Evolutionary conservation across 768 basidiomycete species (phyloP).

Genomic region (Calocera viscosa): DNA sequence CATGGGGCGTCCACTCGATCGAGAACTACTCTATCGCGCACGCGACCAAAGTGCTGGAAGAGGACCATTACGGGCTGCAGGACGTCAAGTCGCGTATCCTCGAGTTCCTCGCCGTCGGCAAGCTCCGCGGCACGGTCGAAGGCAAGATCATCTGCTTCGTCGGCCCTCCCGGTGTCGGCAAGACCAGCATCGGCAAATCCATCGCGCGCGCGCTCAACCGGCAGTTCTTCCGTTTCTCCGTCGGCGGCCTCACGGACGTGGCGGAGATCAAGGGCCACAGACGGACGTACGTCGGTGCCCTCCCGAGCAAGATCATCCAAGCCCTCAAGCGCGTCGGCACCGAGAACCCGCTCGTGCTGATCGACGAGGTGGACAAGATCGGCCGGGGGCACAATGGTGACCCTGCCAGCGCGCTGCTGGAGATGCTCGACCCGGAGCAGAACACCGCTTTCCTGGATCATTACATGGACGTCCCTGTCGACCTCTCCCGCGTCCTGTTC

Average conservation of each 20-base stretch:
- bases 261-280: constrained; percentile 99
- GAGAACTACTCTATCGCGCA: constrained; percentile 85
- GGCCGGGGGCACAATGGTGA: constrained; percentile 85
- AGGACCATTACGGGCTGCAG: constrained; percentile 85
- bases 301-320: constrained; percentile 92
- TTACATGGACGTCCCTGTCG: constrained; percentile 95
- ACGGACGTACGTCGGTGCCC: constrained; percentile 88
- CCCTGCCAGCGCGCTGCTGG: constrained; percentile 77
- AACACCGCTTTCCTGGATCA: constrained; percentile 91
- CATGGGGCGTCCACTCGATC: constrained; percentile 89
- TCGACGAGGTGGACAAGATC: constrained; percentile 95
- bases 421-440: constrained; percentile 93
- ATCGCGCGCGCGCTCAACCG: constrained; percentile 82
- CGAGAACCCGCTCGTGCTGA: constrained; percentile 86
- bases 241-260: constrained; percentile 92
- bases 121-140: constrained; percentile 83
- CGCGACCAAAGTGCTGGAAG: constrained; percentile 74
- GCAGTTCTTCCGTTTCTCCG: constrained; percentile 93
- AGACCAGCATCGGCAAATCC: constrained; percentile 90
- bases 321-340: constrained; percentile 86
- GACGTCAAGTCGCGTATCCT: constrained; percentile 90
- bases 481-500: constrained; percentile 89
- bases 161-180: constrained; percentile 95
- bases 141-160: constrained; percentile 96
- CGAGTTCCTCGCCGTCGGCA: constrained; percentile 92